Conservation (phyloP, 139 green algal species). For the Chlamydomonas incerta region DNA sequence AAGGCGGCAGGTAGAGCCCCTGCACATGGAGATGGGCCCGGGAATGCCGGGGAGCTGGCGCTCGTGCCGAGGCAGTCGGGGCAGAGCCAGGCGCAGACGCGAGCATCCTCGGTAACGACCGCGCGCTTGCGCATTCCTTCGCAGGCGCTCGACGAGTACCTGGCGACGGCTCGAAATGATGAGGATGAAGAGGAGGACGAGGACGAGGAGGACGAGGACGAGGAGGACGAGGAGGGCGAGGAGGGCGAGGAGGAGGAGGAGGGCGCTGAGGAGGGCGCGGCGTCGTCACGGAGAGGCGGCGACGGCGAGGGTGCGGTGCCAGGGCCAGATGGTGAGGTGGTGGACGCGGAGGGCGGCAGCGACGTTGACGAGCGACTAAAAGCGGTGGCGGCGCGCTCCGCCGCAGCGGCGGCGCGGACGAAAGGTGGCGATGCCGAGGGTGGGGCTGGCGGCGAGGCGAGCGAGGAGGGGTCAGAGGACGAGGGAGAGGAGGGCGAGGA, state of each 20-base stretch:
- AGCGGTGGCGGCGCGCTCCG: background rate
- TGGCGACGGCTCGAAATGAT: background rate
- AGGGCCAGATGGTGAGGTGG: background rate
- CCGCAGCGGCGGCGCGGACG: background rate
- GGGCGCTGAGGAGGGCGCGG: background rate
- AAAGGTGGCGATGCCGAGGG: background rate
- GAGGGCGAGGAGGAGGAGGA: background rate
- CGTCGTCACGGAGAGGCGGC: background rate
- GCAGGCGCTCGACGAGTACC: background rate
- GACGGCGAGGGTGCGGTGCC: background rate
- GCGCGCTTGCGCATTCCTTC: too few species aligned
- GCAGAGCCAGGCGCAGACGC: too few species aligned
- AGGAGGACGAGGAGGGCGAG: slow-evolving; percentile 19
- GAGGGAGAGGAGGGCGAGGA: background rate
- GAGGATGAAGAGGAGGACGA: slow-evolving; percentile 21
- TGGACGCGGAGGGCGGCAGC: background rate
- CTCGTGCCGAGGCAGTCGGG: too few species aligned
- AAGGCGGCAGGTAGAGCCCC: too few species aligned
- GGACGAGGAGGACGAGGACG: background rate
- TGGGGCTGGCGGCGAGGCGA: background rate
- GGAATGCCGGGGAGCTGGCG: too few species aligned
- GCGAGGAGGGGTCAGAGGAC: background rate
- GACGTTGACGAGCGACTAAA: background rate
- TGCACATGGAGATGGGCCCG: too few species aligned
- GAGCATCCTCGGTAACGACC: too few species aligned